These are phyloP conservation scores for Cyclospora cayetanensis DNA, from an alignment of 169 alveolate species.

Conservation along the genomic window DNA sequence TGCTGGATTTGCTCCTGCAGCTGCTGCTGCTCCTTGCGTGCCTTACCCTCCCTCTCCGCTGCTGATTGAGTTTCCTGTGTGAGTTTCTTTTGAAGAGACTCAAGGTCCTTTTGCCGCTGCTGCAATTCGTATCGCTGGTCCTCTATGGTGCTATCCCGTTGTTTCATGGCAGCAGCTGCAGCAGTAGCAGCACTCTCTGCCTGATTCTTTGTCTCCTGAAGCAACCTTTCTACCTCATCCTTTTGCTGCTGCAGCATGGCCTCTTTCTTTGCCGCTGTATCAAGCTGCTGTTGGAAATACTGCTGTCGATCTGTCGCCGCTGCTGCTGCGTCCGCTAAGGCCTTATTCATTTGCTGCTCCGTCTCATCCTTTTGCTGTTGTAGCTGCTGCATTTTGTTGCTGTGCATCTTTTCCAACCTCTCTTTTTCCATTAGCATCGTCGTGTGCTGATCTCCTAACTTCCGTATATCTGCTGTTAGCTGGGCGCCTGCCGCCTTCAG, in stretches of 20 bases:
- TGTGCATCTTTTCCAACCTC: not conserved
- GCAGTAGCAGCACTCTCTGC: conserved; percentile 24
- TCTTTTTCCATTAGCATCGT: conserved; percentile 65
- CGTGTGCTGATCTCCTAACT: conserved; percentile 66
- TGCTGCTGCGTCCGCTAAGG: conserved; percentile 8
- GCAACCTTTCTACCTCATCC: conserved; percentile 4
- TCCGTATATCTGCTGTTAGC: conserved; percentile 39
- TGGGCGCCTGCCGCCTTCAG: conserved; percentile 20
- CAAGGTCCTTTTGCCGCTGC: conserved; percentile 54
- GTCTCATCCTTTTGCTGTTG: conserved; percentile 57
- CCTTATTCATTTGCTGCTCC: conserved; percentile 20
- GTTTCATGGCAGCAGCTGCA: conserved; percentile 25
- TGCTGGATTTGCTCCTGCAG: conserved; percentile 14
- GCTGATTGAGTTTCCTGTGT: conserved; percentile 25
- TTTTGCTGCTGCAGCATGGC: conserved; percentile 29
- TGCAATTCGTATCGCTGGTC: conserved; percentile 56
- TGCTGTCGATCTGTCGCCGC: conserved; percentile 40
- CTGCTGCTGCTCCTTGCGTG: not conserved
- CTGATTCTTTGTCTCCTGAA: not conserved
- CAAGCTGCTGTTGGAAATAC: conserved; percentile 27
- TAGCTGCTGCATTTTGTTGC: conserved; percentile 30
- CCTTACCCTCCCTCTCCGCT: not conserved
- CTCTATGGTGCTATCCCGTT: conserved; percentile 17
- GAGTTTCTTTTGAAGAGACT: not conserved
- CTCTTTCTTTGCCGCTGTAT: not conserved